Evolutionary conservation across 176 grass and related monocot genomes (phyloP).

Genomic region (Triticum aestivum): DNA sequence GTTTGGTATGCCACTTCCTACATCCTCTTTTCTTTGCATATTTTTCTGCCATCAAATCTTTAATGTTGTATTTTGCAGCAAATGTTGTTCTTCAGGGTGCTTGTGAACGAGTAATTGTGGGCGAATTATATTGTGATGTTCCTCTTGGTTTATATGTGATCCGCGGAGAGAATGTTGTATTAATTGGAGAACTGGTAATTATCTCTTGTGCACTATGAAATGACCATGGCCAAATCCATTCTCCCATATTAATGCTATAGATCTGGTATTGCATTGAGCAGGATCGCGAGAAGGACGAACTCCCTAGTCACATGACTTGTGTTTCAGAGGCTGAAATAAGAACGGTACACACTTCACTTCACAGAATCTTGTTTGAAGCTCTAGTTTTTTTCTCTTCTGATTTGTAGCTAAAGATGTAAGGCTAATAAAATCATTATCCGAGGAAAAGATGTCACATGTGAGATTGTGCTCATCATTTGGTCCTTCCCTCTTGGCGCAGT

Average conservation of each 20-base stretch:
- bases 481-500: neutral
- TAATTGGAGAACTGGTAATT: conserved; percentile 97
- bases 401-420: neutral
- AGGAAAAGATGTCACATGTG: neutral
- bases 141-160: conserved; percentile 96
- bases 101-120: conserved; percentile 95
- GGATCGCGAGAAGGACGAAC: conserved; percentile 90
- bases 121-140: conserved; percentile 87
- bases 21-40: neutral
- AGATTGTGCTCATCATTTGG: neutral
- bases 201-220: conserved; percentile 27
- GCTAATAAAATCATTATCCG: neutral
- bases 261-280: conserved; percentile 48
- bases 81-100: conserved; percentile 97
- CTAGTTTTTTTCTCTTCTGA: neutral
- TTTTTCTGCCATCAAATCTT: conserved; percentile 16
- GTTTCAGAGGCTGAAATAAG: conserved; percentile 88
- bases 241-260: conserved; percentile 24
- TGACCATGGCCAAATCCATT: conserved; percentile 16
- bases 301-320: conserved; percentile 82
- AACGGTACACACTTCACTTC: conserved; percentile 50
- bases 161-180: conserved; percentile 95
- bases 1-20: conserved; percentile 57
- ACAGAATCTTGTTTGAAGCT: neutral
- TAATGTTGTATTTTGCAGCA: conserved; percentile 48